Base-by-base conservation (phyloP, 2,329 filamentous ascomycete species). In the Magnaporthiopsis incrustans region DNA sequence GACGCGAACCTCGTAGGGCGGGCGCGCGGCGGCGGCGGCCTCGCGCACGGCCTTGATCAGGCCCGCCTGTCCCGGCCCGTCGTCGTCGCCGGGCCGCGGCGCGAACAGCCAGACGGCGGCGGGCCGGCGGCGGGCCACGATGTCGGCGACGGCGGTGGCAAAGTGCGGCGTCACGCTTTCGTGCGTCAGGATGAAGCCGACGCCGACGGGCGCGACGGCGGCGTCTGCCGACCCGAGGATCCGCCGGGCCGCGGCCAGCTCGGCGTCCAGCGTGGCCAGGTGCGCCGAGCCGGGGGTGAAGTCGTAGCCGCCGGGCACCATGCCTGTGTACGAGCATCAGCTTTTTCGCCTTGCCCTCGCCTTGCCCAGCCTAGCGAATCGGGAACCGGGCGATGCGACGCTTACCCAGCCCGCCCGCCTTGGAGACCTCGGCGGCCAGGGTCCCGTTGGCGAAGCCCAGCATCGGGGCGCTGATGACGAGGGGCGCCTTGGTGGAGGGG, bases 31-130 rank as follows among this genome's bases (percentile, higher is more conserved):
- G 65, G 78, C 77, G 57, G 69, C 74, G 6, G 67, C 62, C 5
- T 69, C 68, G 65, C 74, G 75, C 35, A 79, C 66, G 3, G 72
- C 72, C 60, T 69, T 66, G 50, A 81, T 73, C 58, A 81, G 76
- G 6, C 62, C 64, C 69, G 8, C 65, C 67, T 63, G 78, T 74
- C 14, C 77, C 75, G n/a, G 77, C 77, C 30, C 33, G 7, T 35
- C 62, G 64, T 63, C 57, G 26, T 76, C 71, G 22, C 78, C 71
- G 6, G 77, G 75, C 38, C 77, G 74, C 2, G 86, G 85, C 3
- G 87, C 87, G 69, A 89, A 90, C 60, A 90, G 79, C 88, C 88
- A 90, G 11, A 87, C 77, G 0, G 85, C 87, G 2, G 81, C 81
- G 1, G 87, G 86, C 0, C 73, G 74, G 71, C 86, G 81, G 66